Evolutionary conservation across 139 green algal genomes (phyloP), one percentile per base, ranked within the genome.

Genomic region (Coelastrella sp.): DNA sequence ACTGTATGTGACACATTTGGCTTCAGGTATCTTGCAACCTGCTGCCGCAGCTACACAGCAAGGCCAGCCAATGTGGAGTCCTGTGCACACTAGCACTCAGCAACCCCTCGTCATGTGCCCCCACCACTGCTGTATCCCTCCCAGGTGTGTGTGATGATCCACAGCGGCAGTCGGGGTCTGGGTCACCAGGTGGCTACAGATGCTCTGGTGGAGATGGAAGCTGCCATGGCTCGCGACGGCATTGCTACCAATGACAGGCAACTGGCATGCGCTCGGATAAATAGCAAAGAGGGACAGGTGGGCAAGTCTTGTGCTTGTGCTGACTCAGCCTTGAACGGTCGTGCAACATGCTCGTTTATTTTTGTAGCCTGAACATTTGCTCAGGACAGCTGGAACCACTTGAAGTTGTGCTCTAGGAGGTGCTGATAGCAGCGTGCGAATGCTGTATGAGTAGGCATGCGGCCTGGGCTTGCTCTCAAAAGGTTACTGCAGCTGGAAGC

Each of bases 111-210:
- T 22, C 5, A 20, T 7, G 14, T 83, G 77, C 77, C n/a, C n/a
- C n/a, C n/a, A n/a, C n/a, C n/a, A n/a, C n/a, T n/a, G n/a, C n/a
- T n/a, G n/a, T n/a, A 64, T 11, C 20, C 82, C 89, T 16, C 13
- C 92, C 77, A 95, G 92, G 95, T 98, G 22, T 96, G 92, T 91
- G 81, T 99, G 60, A 98, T 99, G 97, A 98, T 99, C 58, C 97
- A 99, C 94, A 95, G 85, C 79, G 97, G 97, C 79, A 96, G 92
- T 90, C 82, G 97, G 5, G 97, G 97, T 0, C 92, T 99, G 58
- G 97, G 97, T 0, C 60, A 85, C 23, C 92, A 96, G 93, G 97
- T 98, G 16, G 97, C 96, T 32, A 98, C 97, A 14, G 97, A 99
- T 87, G 95, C 97, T 2, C 92, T 99, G 71, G 95, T 96, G 80